Base-by-base conservation (phyloP, 1,284 basidiomycete genomes). In the Cronartium quercuum region DNA sequence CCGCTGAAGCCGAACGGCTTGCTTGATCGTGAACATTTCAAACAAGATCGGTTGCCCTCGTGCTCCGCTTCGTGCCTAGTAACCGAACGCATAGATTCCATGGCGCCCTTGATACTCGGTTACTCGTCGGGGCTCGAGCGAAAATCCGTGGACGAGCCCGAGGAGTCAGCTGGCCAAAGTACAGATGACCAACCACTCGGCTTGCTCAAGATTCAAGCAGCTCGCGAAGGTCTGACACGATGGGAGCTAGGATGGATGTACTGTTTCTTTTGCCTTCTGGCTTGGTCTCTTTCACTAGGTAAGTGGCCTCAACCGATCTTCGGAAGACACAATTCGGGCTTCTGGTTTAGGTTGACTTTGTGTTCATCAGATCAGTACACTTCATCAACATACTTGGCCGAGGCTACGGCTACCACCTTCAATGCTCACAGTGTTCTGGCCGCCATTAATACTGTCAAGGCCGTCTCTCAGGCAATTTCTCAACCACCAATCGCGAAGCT, bases 401-500 rank as follows among this genome's bases (percentile, higher is more conserved):
- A 76, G 10, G 82, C 82, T 4, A 80, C 81, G 0, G 80, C 79
- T 3, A 76, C 78, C 0, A 75, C 80, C 0, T 82, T 82, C 77
- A 63, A 76, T 18, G 67, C 76, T 3, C 82, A 82, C 68, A 78
- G 80, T 24, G 78, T 81, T 2, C 78, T 81, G 44, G 77, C 82
- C 3, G 81, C 82, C 9, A 79, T 83, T 67, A 76, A 68, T 13
- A 78, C 79, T 7, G 76, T 82, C 77, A 80, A 79, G 42, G 65
- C 79, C 15, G 79, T 83, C 69, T 81, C 81, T 76, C 81, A 79
- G 68, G 76, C 77, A 40, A 76, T 82, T 57, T 77, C 79, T 13
- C 81, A 82, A 57, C 81, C 82, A 0, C 82, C 82, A 9, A 81
- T 83, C 76, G 82, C 82, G 40, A 82, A 81, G 69, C 79, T 82